phyloP scores from a whole-genome alignment of 768 basidiomycete species.

The Suillus placidus region DNA sequence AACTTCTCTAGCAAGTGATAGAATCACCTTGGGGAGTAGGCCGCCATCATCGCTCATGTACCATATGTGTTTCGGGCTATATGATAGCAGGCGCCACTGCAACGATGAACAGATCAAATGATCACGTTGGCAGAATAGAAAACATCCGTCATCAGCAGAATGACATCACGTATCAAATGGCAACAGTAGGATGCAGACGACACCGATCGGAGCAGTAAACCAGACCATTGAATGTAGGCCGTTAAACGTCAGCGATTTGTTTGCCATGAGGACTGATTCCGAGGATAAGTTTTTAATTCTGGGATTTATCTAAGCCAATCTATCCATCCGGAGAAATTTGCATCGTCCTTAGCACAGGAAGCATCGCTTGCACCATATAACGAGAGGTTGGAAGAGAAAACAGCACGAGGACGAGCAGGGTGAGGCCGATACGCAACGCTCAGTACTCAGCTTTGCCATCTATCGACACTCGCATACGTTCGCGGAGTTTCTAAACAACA shows the following conservation, averaged over 20 bases:
- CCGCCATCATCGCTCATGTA: neutral
- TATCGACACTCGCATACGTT: neutral
- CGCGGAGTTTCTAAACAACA: conserved; percentile 5
- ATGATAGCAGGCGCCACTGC: neutral
- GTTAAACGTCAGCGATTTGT: neutral
- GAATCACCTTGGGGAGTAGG: neutral
- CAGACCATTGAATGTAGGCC: neutral
- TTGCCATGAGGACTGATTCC: conserved; percentile 1
- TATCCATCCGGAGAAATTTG: conserved; percentile 1
- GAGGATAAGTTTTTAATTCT: neutral
- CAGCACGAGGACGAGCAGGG: conserved; percentile 1
- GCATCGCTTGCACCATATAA: conserved; percentile 3
- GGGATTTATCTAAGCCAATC: neutral
- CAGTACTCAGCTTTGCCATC: conserved; percentile 2
- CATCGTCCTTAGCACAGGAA: conserved; percentile 5
- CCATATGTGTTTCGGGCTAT: no score
- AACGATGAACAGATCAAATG: neutral
- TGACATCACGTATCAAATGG: neutral
- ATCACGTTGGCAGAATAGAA: neutral
- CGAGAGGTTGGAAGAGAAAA: conserved; percentile 1
- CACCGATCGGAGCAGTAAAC: conserved; percentile 3
- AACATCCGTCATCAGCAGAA: neutral
- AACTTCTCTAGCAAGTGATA: neutral
- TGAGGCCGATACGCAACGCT: conserved; percentile 1
- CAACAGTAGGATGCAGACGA: neutral